Evolutionary conservation across 2,329 filamentous ascomycete genomes (phyloP), one percentile per base, ranked within the genome.

Genomic region (Botrytis tulipae): DNA sequence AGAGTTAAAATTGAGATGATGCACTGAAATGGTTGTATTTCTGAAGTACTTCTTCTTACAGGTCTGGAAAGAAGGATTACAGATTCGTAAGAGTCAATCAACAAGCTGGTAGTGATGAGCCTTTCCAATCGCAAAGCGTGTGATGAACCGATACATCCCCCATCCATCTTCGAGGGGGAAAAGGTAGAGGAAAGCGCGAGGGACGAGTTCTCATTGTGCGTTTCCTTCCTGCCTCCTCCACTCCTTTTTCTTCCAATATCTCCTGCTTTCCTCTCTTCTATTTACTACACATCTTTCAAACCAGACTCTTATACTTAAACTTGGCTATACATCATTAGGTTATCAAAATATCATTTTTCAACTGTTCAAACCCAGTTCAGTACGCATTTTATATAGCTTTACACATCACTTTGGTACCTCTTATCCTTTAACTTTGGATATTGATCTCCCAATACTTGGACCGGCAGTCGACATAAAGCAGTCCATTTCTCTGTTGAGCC

Each of bases 1-100:
- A 7, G 1, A 7, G 5, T 7, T 16, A 6, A 4, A n/a, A 54
- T 7, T 3, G 3, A n/a, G 1, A 14, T 51, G 10, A 16, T 7
- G n/a, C 6, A 54, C 25, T 54, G 25, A n/a, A 7, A 51, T 6
- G 1, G 0, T 5, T 51, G 25, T n/a, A 0, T n/a, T 25, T 14
- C 3, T 9, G 5, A 14, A 25, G 10, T 6, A 51, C 48, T n/a
- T 14, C 14, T 14, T 14, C 7, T 2, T n/a, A n/a, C 12, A 18
- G n/a, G n/a, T 14, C 1, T 18, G n/a, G 18, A n/a, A 54, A 29
- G 3, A 18, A 9, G 1, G 5, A 18, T 9, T 14, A 54, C 3
- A 9, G 16, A 29, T 57, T 4, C 16, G 2, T 7, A 18, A 29
- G 16, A 8, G 25, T 9, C n/a, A 8, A 57, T 18, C 14, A 8